Conservation (phyloP, 257 asterid genomes). For the Ehretia macrophylla region DNA sequence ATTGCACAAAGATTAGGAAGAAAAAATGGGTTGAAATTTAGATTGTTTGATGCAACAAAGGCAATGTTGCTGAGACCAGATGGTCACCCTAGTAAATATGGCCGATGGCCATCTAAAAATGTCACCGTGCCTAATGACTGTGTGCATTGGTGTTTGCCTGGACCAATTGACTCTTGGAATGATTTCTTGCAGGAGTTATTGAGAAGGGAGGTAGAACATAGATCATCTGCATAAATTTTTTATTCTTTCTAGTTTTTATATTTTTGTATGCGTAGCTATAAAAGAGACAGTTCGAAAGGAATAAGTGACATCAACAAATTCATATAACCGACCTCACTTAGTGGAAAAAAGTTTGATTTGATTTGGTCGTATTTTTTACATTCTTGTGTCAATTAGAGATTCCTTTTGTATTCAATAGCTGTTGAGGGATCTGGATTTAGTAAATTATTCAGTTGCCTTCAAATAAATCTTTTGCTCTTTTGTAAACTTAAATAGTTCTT, state of each 20-base stretch:
- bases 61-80: slow-evolving; percentile 44
- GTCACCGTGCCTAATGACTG: slow-evolving; percentile 29
- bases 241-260: not conserved
- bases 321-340: too few species aligned
- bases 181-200: slow-evolving; percentile 39
- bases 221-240: slow-evolving; percentile 2
- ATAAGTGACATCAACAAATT: too few species aligned
- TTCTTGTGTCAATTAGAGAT: too few species aligned
- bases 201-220: slow-evolving; percentile 20
- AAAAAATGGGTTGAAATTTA: slow-evolving; percentile 37
- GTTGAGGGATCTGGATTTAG: too few species aligned
- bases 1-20: slow-evolving; percentile 60
- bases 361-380: too few species aligned
- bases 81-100: slow-evolving; percentile 44
- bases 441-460: too few species aligned
- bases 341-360: too few species aligned
- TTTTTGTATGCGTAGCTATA: too few species aligned
- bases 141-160: slow-evolving; percentile 54
- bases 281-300: too few species aligned
- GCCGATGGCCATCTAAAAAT: slow-evolving; percentile 24
- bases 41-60: slow-evolving; percentile 35
- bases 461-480: too few species aligned
- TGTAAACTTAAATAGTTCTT: too few species aligned
- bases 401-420: too few species aligned
- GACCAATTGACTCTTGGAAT: slow-evolving; percentile 43